Evolutionary conservation across 139 green algal genomes (phyloP).

Genomic region (Coccomyxa sp.): DNA sequence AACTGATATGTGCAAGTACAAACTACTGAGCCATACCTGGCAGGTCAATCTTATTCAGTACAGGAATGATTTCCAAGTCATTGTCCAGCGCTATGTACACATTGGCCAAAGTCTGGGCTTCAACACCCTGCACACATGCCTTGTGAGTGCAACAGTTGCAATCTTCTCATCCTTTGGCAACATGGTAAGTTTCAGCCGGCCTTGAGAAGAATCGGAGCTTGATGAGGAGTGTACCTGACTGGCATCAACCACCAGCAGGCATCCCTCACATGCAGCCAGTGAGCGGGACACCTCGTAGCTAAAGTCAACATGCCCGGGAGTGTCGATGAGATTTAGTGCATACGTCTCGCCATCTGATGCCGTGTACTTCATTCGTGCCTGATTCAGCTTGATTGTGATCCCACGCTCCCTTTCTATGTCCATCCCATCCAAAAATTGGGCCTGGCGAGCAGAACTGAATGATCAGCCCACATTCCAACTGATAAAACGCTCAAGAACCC

Average conservation of each 20-base stretch:
- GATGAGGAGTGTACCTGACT: not conserved
- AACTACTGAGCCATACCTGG: slow-evolving; percentile 47
- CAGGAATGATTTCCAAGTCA: slow-evolving; percentile 92
- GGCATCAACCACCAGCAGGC: slow-evolving; percentile 95
- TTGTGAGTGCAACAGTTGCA: too few relatives aligned
- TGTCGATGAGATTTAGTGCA: slow-evolving; percentile 89
- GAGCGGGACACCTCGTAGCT: slow-evolving; percentile 86
- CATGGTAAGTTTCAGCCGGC: too few relatives aligned
- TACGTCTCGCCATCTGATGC: slow-evolving; percentile 55
- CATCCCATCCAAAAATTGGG: slow-evolving; percentile 92
- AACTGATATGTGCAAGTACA: too few relatives aligned
- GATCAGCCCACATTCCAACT: not conserved
- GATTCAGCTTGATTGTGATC: slow-evolving; percentile 96
- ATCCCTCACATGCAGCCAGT: slow-evolving; percentile 93
- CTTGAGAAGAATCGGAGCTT: too few relatives aligned
- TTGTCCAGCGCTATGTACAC: slow-evolving; percentile 97
- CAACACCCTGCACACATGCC: slow-evolving; percentile 79
- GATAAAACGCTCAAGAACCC: not conserved
- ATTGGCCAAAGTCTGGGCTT: slow-evolving; percentile 98
- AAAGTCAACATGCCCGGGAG: slow-evolving; percentile 88
- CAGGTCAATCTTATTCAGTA: slow-evolving; percentile 99
- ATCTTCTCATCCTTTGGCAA: too few relatives aligned
- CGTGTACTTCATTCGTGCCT: slow-evolving; percentile 87
- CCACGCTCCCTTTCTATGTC: slow-evolving; percentile 76
- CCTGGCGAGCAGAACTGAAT: slow-evolving; percentile 29